Evolutionary conservation across 2,329 filamentous ascomycete genomes (phyloP).

Genomic region (Bretziella fagacearum): DNA sequence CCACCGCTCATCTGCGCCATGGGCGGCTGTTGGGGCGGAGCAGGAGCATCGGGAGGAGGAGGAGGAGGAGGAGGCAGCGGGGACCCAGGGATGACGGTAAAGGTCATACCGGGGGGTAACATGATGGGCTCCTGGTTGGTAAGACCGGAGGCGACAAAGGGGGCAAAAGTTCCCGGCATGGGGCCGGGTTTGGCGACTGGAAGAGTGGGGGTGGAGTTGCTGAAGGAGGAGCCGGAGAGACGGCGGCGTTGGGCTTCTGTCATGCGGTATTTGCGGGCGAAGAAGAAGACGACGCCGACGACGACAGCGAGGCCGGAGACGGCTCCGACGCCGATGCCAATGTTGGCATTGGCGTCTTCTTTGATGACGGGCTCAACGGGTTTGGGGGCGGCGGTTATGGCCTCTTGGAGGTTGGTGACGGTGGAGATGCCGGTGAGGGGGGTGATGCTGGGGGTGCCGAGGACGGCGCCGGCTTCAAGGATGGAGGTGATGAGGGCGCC

Average conservation of each 20-base stretch:
- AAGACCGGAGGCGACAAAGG: conserved; percentile 6
- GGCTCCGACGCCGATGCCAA: conserved; percentile 10
- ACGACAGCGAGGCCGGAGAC: conserved; percentile 12
- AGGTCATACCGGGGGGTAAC: conserved; percentile 11
- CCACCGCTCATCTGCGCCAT: neutral
- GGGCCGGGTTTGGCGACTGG: conserved; percentile 10
- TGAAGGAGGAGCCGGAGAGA: conserved; percentile 1
- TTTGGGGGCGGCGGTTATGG: conserved; percentile 2
- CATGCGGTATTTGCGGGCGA: conserved; percentile 8
- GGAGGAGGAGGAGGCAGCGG: neutral
- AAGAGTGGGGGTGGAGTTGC: neutral
- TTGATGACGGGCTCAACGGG: neutral
- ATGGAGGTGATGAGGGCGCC: conserved; percentile 3
- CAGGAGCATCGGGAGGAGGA: neutral
- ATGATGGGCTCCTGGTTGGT: conserved; percentile 11
- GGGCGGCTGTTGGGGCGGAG: neutral
- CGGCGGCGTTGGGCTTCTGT: conserved; percentile 1
- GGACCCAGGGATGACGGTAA: neutral
- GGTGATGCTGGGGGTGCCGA: neutral
- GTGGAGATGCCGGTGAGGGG: conserved; percentile 8
- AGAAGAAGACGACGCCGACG: conserved; percentile 11
- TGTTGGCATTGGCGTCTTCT: conserved; percentile 7
- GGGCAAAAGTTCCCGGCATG: conserved; percentile 12
- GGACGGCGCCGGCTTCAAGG: conserved; percentile 1
- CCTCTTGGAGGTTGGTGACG: conserved; percentile 9